Percentiles rank a stretch among this genome's conserved stretches.
Conservation (phyloP, 148 eudicot species). For the Linanthus parryae region DNA sequence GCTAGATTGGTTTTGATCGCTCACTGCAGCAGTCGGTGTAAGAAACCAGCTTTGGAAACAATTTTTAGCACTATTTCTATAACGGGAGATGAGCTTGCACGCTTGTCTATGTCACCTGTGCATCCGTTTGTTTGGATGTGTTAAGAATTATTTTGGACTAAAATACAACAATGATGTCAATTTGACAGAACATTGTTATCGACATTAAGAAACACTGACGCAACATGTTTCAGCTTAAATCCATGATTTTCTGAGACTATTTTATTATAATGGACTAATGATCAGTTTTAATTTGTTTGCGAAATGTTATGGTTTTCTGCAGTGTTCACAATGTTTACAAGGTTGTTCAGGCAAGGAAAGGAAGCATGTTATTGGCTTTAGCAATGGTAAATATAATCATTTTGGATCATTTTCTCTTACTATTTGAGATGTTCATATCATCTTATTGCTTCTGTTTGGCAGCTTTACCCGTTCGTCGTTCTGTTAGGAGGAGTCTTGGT, state of each 20-base stretch:
- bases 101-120: too few species aligned
- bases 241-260: neutral
- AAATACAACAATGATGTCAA: too few species aligned
- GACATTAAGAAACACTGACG: too few species aligned
- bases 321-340: constrained; percentile 66
- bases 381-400: constrained; percentile 65
- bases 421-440: neutral
- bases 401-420: neutral
- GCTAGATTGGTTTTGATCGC: too few species aligned
- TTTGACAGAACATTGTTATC: too few species aligned
- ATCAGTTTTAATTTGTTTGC: constrained; percentile 10
- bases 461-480: constrained; percentile 82
- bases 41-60: too few species aligned
- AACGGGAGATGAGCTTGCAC: too few species aligned
- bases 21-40: too few species aligned
- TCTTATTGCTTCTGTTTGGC: constrained; percentile 18
- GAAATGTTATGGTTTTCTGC: constrained; percentile 24
- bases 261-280: neutral
- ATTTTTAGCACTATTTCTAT: too few species aligned
- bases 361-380: constrained; percentile 78
- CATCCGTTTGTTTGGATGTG: too few species aligned
- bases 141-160: too few species aligned
- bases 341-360: constrained; percentile 69
- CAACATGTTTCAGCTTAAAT: too few species aligned
- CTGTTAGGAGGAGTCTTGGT: constrained; percentile 69